Evolutionary conservation across 805 yeast genomes (phyloP).

Genomic region (Lachancea meyersii): DNA sequence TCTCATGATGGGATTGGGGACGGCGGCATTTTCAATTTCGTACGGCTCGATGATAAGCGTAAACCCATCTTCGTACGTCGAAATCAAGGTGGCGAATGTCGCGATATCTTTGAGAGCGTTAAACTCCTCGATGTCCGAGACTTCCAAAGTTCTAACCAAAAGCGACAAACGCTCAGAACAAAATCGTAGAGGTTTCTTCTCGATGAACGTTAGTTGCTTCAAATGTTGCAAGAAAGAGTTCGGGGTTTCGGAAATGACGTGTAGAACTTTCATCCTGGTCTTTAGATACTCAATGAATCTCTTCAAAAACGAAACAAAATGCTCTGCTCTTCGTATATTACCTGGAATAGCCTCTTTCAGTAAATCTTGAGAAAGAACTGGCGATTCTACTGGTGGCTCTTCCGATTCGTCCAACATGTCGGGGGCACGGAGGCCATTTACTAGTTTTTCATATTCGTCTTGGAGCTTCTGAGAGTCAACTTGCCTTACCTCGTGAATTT

Average conservation of each 20-base stretch:
- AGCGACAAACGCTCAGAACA: conserved; percentile 88
- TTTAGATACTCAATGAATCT: conserved; percentile 90
- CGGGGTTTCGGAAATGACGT: conserved; percentile 97
- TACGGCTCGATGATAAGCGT: conserved; percentile 89
- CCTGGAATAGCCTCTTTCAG: conserved; percentile 95
- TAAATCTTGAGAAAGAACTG: conserved; percentile 78
- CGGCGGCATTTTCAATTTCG: conserved; percentile 91
- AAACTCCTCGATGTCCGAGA: conserved; percentile 83
- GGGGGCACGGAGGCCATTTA: conserved; percentile 79
- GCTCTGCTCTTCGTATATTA: conserved; percentile 93
- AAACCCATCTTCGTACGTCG: conserved; percentile 93
- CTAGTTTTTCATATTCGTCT: conserved; percentile 85
- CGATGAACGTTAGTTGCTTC: conserved; percentile 89
- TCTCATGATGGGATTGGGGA: conserved; percentile 91
- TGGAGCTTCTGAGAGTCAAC: conserved; percentile 80
- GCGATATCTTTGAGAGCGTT: conserved; percentile 92
- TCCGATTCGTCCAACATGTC: conserved; percentile 56
- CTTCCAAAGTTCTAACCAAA: conserved; percentile 81
- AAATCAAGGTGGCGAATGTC: conserved; percentile 90
- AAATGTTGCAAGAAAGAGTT: conserved; percentile 85
- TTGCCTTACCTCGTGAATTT: conserved; percentile 77
- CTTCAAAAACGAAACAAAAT: conserved; percentile 86
- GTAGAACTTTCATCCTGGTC: conserved; percentile 95
- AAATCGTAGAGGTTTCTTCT: conserved; percentile 81
- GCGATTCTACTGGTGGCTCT: conserved; percentile 68